A percentile compares a stretch with the other conserved stretches of the same genome.
Evolutionary conservation across 2,329 filamentous ascomycete species (phyloP).

Genomic region (Pezicula carpinea): DNA sequence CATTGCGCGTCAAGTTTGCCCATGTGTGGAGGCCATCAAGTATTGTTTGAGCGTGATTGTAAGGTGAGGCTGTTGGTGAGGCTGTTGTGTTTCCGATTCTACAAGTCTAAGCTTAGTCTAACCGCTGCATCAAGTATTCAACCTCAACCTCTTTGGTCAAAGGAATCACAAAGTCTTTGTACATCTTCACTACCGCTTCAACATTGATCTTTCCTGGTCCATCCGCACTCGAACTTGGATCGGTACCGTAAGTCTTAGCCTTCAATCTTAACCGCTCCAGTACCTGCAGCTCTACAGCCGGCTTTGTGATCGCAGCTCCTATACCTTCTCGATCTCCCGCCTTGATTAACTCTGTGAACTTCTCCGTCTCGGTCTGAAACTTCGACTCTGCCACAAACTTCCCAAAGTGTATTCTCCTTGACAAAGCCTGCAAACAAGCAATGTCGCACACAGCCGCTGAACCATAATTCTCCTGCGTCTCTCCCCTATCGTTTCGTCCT

Average conservation of each 20-base stretch:
- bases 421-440: conserved; percentile 81
- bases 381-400: conserved; percentile 98
- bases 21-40: too few species aligned
- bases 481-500: conserved; percentile 73
- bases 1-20: too few species aligned
- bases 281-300: conserved; percentile 84
- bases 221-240: conserved; percentile 63
- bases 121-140: conserved; percentile 92
- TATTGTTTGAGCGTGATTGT: neutral
- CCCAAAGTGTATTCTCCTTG: conserved; percentile 89
- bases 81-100: too few species aligned
- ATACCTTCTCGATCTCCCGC: conserved; percentile 76
- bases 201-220: conserved; percentile 80
- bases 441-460: conserved; percentile 90
- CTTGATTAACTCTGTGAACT: conserved; percentile 78
- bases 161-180: conserved; percentile 89
- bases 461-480: conserved; percentile 91
- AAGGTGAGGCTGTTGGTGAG: too few species aligned
- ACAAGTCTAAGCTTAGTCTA: conserved; percentile 40
- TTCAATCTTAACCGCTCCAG: conserved; percentile 82
- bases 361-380: conserved; percentile 77
- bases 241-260: conserved; percentile 88
- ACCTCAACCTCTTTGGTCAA: conserved; percentile 98
- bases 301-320: conserved; percentile 84
- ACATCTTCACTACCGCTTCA: conserved; percentile 86